Evolutionary conservation across 108 stramenopile species (phyloP), one percentile per base, ranked within the genome.

Genomic region (Cyclostephanos tholiformis): DNA sequence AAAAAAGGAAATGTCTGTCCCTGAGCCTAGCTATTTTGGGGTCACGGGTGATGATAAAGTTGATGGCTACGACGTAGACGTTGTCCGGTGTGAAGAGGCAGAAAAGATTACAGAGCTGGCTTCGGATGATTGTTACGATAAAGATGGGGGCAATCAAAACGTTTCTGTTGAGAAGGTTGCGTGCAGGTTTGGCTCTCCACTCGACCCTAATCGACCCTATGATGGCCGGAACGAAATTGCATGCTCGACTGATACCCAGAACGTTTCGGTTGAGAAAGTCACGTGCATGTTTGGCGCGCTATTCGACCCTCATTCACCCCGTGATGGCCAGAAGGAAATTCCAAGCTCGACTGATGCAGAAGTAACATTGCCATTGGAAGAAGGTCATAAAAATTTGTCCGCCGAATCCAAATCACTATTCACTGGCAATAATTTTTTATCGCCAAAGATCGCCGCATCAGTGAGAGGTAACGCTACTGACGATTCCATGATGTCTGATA

Each of bases 401-500:
- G 14, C 59, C 2, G 39, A 17, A 19, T 65, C 16, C 44, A 49
- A 46, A 20, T 4, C 48, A 9, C 10, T 22, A 14, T 49, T 43
- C 17, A n/a, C 11, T 0, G 41, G 16, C 30, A 60, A 38, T 60
- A 3, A 36, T 29, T 65, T 8, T 41, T 23, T 43, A 17, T 22
- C 43, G 8, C 23, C 27, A 10, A 65, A 65, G 38, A 14, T 35
- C 35, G 32, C 61, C 17, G 2, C 65, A 36, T 48, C 53, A 55
- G 10, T 26, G 0, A 20, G 0, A 26, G 39, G 19, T 1, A 3
- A 46, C 13, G 14, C 25, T 39, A 56, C 36, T 53, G 50, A 77
- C 35, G 55, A 43, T 11, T 57, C 63, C 2, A 35, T 64, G 12
- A 70, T 53, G 51, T 65, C 76, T 38, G 60, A 32, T 20, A 65